Base-by-base conservation (phyloP, 192 early-diverging fungal genomes). In the Backusella morwellensis region DNA sequence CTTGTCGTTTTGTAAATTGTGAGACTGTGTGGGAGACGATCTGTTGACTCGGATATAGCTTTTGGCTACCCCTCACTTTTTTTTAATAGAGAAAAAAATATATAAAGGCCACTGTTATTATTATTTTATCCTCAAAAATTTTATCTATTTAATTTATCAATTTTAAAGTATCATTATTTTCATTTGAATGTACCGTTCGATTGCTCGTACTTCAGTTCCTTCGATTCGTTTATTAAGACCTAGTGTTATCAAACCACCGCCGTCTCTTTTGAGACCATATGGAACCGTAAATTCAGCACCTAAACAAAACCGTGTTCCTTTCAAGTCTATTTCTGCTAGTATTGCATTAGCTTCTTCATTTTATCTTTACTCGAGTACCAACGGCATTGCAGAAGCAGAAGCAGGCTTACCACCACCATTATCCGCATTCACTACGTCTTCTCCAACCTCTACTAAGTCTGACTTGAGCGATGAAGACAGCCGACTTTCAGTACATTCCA, bases 401-500 rank as follows among this genome's bases (percentile, higher is more conserved):
- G 66, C 73, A 4, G 32, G 35, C 8, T 9, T 21, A 36, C 32
- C 68, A 23, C 9, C 54, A 29, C 56, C 63, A 23, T 3, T 76
- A 17, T 74, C 79, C 1, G 75, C 79, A 21, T 77, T 76, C 35
- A 73, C 44, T 66, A 38, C 23, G 41, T 54, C 74, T 26, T 59
- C 74, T 19, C 52, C 71, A 68, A 8, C 47, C 19, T 34, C 66
- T 68, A 63, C 78, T 12, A 32, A 80, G 44, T 34, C 68, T 34
- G 81, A 86, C 35, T 72, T 89, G 4, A 63, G 79, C 56, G 76
- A 85, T 71, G 76, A 79, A 12, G 66, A 83, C 40, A 84, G 66
- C 52, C 80, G 83, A 34, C 78, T 83, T 14, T 84, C 81, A 35
- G 66, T 86, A 5, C 75, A 79, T 19, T 73, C 88, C 70, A 90